These are phyloP conservation scores for Malus sylvestris DNA, from an alignment of 306 rosid genomes.

Conservation along the genomic window DNA sequence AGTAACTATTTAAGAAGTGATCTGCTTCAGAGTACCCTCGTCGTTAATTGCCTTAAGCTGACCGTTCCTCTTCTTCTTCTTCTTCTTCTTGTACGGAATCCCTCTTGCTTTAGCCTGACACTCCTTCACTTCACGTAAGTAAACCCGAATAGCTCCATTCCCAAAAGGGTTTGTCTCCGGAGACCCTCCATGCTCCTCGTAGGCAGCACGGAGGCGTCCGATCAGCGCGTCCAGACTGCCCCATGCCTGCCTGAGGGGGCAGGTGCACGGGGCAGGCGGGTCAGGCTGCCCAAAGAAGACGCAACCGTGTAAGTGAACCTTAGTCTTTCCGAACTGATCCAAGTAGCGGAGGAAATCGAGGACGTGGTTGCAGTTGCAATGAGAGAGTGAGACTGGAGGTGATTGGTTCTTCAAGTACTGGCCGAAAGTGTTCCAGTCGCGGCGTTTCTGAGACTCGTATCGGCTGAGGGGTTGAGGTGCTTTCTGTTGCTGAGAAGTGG, in stretches of 20 bases:
- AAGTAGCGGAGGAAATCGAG: slow-evolving; percentile 81
- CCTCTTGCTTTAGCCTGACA: slow-evolving; percentile 85
- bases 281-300: slow-evolving; percentile 87
- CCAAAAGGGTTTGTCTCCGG: slow-evolving; percentile 77
- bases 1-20: slow-evolving; percentile 10
- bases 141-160: slow-evolving; percentile 68
- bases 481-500: slow-evolving; percentile 18
- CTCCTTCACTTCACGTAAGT: slow-evolving; percentile 80
- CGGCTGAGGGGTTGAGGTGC: slow-evolving; percentile 46
- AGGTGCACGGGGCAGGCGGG: slow-evolving; percentile 85
- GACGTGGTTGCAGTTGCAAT: slow-evolving; percentile 78
- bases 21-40: slow-evolving; percentile 48
- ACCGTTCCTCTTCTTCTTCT: slow-evolving; percentile 65
- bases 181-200: slow-evolving; percentile 79
- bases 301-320: slow-evolving; percentile 79
- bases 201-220: slow-evolving; percentile 83
- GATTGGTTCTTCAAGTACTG: slow-evolving; percentile 70
- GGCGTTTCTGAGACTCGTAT: slow-evolving; percentile 74
- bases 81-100: slow-evolving; percentile 74
- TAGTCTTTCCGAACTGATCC: slow-evolving; percentile 88
- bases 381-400: slow-evolving; percentile 56
- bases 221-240: slow-evolving; percentile 90
- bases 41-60: slow-evolving; percentile 33
- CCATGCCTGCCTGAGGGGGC: slow-evolving; percentile 90
- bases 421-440: slow-evolving; percentile 92